phyloP scores from a whole-genome alignment of 192 early-diverging fungal species.

The Coemansia sp. region DNA sequence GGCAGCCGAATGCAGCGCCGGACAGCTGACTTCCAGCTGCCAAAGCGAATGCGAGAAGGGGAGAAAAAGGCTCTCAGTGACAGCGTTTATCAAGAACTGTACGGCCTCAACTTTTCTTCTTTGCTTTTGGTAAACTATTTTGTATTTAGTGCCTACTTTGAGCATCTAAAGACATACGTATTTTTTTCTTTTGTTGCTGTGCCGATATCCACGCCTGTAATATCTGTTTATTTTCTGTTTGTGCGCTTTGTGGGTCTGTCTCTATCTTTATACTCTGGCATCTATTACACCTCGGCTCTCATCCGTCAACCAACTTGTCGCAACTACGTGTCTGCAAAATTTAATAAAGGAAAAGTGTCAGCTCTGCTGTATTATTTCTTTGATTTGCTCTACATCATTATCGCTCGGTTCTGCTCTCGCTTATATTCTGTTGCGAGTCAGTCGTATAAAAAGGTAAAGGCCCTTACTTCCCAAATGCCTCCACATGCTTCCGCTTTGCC shows the following conservation, averaged over 20 bases:
- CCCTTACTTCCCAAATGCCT: constrained; percentile 4
- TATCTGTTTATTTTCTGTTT: not conserved
- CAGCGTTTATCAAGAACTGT: not conserved
- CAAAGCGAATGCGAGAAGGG: not conserved
- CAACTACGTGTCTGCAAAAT: not conserved
- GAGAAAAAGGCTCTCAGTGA: not conserved
- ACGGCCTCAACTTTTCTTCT: not conserved
- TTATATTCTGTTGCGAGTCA: constrained; percentile 1
- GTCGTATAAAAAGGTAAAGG: constrained; percentile 2
- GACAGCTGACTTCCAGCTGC: not conserved
- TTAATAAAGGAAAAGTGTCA: not conserved
- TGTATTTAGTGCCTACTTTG: not conserved
- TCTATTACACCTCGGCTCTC: not conserved
- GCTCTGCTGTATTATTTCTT: not conserved
- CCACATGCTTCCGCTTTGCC: constrained; percentile 5
- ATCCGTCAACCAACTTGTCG: not conserved
- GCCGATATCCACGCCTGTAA: not conserved
- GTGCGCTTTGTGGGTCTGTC: not conserved
- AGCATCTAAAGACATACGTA: not conserved
- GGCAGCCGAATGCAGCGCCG: not conserved
- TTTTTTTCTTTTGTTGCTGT: not conserved
- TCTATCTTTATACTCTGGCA: not conserved
- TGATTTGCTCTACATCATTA: not conserved
- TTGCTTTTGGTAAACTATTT: not conserved
- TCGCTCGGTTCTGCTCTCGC: too few relatives aligned